Evolutionary conservation across 108 stramenopile genomes (phyloP).

Genomic region (Pseudonitzschia delicatissima): DNA sequence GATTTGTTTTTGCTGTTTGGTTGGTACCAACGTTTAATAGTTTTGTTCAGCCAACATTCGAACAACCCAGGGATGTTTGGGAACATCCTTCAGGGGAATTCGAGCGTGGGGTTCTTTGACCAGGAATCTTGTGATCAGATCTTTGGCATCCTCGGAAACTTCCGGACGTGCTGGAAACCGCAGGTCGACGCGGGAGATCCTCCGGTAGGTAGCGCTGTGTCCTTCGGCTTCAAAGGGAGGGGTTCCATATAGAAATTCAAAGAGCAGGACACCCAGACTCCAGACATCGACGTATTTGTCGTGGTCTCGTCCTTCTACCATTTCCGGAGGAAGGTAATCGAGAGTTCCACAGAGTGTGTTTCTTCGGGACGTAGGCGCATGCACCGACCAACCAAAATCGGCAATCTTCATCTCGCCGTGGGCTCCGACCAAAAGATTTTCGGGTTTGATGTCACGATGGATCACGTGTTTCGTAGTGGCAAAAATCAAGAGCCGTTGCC

Average conservation of each 20-base stretch:
- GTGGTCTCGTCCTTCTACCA: slow-evolving; percentile 94
- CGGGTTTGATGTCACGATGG: slow-evolving; percentile 99
- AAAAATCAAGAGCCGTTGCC: slow-evolving; percentile 87
- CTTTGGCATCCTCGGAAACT: slow-evolving; percentile 90
- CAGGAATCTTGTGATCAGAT: slow-evolving; percentile 87
- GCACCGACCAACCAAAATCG: slow-evolving; percentile 99
- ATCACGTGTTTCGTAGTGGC: slow-evolving; percentile 97
- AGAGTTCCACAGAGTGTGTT: slow-evolving; percentile 98
- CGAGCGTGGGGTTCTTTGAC: slow-evolving; percentile 90
- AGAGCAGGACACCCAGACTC: slow-evolving; percentile 92
- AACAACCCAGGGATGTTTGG: slow-evolving; percentile 91
- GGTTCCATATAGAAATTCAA: slow-evolving; percentile 92
- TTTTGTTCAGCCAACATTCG: slow-evolving; percentile 1
- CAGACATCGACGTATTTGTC: slow-evolving; percentile 91
- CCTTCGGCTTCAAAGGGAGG: slow-evolving; percentile 98
- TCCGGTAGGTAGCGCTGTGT: slow-evolving; percentile 89
- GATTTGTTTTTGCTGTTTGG: not conserved
- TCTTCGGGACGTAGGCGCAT: slow-evolving; percentile 90
- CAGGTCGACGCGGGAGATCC: slow-evolving; percentile 93
- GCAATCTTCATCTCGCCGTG: slow-evolving; percentile 97
- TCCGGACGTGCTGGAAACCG: slow-evolving; percentile 68
- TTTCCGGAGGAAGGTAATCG: slow-evolving; percentile 98
- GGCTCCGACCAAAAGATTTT: slow-evolving; percentile 93
- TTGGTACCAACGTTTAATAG: not conserved
- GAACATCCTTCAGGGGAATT: slow-evolving; percentile 76